Percentiles rank a stretch among this genome's conserved stretches.
Evolutionary conservation across 2,329 filamentous ascomycete species (phyloP).

Genomic region (Penicillium sp.): DNA sequence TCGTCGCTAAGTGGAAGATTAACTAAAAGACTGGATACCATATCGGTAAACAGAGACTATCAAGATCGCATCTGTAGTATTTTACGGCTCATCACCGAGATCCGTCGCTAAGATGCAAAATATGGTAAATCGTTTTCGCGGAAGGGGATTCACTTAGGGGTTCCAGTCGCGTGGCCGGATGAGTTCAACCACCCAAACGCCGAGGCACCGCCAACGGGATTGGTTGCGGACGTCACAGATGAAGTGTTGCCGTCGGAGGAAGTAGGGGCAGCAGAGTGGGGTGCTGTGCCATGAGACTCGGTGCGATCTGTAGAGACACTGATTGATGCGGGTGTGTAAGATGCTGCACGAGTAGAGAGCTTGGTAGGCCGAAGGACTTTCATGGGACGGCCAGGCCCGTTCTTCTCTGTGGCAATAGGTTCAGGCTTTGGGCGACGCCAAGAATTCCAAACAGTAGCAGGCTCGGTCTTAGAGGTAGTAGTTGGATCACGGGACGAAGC

Average conservation of each 20-base stretch:
- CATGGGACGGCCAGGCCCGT: slow-evolving; percentile 65
- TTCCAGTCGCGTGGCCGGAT: slow-evolving; percentile 10
- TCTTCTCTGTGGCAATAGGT: slow-evolving; percentile 37
- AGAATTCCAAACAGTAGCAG: slow-evolving; percentile 66
- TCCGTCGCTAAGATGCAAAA: not conserved
- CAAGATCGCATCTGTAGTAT: not conserved
- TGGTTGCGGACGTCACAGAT: slow-evolving; percentile 62
- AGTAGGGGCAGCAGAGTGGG: not conserved
- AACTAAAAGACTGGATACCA: not conserved
- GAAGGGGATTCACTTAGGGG: not conserved
- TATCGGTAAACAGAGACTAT: not conserved
- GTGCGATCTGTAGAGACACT: not conserved
- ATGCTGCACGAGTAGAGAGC: slow-evolving; percentile 29
- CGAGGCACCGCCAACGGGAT: slow-evolving; percentile 87
- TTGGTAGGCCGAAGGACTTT: slow-evolving; percentile 85
- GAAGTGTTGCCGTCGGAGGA: slow-evolving; percentile 28
- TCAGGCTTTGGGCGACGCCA: slow-evolving; percentile 59
- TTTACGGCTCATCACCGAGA: not conserved
- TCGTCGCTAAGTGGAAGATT: not conserved
- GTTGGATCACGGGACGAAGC: slow-evolving; percentile 29
- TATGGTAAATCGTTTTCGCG: not conserved
- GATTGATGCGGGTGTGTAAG: not conserved
- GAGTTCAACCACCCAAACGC: slow-evolving; percentile 89
- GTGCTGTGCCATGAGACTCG: not conserved
- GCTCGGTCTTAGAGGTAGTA: slow-evolving; percentile 32